Evolutionary conservation across 371 early-diverging fungal species (phyloP).

Genomic region (Parasitella parasitica): DNA sequence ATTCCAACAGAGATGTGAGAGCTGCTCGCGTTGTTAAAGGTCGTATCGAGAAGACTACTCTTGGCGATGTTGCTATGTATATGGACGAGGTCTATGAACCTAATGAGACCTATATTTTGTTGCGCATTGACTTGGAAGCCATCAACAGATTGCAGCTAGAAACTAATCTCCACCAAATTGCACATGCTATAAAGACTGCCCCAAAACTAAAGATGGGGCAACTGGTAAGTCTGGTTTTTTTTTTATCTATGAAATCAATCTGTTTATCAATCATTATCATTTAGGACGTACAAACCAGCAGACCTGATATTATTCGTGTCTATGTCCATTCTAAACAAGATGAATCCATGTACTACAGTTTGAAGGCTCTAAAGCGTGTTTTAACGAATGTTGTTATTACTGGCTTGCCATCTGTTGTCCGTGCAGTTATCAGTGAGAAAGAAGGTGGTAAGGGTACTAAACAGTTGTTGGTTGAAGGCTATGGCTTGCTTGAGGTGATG

Average conservation of each 20-base stretch:
- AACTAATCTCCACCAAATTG: constrained; percentile 74
- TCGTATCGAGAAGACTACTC: constrained; percentile 84
- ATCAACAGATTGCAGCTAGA: constrained; percentile 83
- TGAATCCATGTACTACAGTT: constrained; percentile 65
- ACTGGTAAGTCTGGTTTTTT: constrained; percentile 35
- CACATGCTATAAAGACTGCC: constrained; percentile 73
- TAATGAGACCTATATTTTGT: constrained; percentile 72
- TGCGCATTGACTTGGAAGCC: constrained; percentile 82
- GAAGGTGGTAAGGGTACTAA: constrained; percentile 58
- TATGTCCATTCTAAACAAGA: constrained; percentile 69
- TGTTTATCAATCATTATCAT: neutral
- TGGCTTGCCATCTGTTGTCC: constrained; percentile 84
- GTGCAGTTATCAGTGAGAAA: constrained; percentile 87
- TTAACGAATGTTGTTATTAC: constrained; percentile 83
- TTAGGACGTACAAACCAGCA: constrained; percentile 73
- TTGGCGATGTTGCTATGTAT: constrained; percentile 90
- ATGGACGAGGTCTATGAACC: constrained; percentile 88
- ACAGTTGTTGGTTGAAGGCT: constrained; percentile 91
- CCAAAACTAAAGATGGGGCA: constrained; percentile 86
- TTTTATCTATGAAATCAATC: neutral
- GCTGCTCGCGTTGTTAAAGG: constrained; percentile 95
- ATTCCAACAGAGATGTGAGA: constrained; percentile 63
- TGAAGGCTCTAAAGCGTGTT: constrained; percentile 85
- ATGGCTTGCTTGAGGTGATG: constrained; percentile 93
- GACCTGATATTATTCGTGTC: constrained; percentile 75